phyloP scores from a whole-genome alignment of 2,329 filamentous ascomycete species.

The Sarocladium brachiariae region DNA sequence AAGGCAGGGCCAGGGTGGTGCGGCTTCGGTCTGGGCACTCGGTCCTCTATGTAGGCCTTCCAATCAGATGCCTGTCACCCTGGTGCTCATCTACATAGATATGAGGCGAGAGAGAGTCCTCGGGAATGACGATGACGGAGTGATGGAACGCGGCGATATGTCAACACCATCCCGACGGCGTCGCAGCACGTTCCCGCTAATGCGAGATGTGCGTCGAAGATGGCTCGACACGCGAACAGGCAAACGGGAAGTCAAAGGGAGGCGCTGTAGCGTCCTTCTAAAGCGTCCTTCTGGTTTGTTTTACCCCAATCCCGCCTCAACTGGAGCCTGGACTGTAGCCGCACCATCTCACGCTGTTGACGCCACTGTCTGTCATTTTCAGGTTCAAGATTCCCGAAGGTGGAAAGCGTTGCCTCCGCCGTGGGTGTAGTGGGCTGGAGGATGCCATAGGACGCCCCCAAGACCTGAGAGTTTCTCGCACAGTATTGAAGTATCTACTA shows the following conservation, averaged over 20 bases:
- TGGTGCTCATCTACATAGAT: neutral
- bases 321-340: neutral
- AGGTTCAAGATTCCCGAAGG: neutral
- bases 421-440: conserved; percentile 4
- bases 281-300: neutral
- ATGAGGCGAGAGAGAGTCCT: neutral
- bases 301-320: neutral
- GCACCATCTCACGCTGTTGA: too few species aligned
- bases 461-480: neutral
- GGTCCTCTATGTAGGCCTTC: conserved; percentile 1
- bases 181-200: conserved; percentile 8
- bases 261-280: neutral
- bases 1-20: neutral
- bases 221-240: conserved; percentile 4
- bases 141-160: conserved; percentile 5
- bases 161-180: neutral
- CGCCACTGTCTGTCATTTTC: conserved; percentile 1
- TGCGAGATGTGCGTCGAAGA: conserved; percentile 2
- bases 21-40: conserved; percentile 7
- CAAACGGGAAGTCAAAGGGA: neutral
- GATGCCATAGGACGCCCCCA: neutral
- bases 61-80: conserved; percentile 7
- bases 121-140: conserved; percentile 1
- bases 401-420: neutral
- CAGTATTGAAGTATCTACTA: neutral